Evolutionary conservation across 1,284 basidiomycete genomes (phyloP).

Genomic region (Marasmius tenuissimus): DNA sequence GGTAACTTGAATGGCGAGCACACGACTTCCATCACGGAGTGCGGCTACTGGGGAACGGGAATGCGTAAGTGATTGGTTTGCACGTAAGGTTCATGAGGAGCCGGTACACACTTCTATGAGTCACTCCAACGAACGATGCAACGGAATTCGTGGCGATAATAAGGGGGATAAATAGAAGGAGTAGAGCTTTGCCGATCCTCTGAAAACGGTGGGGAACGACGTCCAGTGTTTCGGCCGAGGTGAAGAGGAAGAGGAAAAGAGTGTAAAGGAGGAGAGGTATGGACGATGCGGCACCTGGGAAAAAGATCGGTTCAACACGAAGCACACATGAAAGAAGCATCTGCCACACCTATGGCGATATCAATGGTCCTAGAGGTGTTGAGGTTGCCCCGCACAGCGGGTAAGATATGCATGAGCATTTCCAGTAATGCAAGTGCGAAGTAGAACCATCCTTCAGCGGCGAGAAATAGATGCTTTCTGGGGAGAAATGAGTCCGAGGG

Average conservation of each 20-base stretch:
- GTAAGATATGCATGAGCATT: constrained; percentile 54
- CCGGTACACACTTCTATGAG: constrained; percentile 44
- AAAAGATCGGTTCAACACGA: constrained; percentile 28
- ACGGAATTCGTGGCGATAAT: constrained; percentile 57
- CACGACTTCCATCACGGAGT: constrained; percentile 11
- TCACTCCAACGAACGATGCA: constrained; percentile 63
- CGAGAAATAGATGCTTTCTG: constrained; percentile 59
- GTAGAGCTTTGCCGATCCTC: constrained; percentile 41
- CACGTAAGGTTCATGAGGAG: background rate
- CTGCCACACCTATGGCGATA: constrained; percentile 36
- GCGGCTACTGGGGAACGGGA: constrained; percentile 16
- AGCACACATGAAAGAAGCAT: constrained; percentile 14
- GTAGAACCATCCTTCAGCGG: constrained; percentile 61
- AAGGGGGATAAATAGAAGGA: constrained; percentile 55
- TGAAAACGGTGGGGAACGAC: constrained; percentile 50
- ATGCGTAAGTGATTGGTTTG: constrained; percentile 4
- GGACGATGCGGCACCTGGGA: constrained; percentile 52
- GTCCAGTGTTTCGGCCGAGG: constrained; percentile 46
- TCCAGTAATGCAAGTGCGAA: constrained; percentile 60
- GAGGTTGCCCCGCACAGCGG: constrained; percentile 42
- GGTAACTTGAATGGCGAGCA: constrained; percentile 44
- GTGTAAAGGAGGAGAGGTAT: constrained; percentile 58
- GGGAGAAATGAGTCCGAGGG: constrained; percentile 1
- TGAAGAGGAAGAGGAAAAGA: constrained; percentile 53
- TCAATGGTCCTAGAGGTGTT: constrained; percentile 38